Percentiles rank a stretch among this genome's conserved stretches.
phyloP scores from a whole-genome alignment of 257 asterid species.

The Solanum etuberosum region DNA sequence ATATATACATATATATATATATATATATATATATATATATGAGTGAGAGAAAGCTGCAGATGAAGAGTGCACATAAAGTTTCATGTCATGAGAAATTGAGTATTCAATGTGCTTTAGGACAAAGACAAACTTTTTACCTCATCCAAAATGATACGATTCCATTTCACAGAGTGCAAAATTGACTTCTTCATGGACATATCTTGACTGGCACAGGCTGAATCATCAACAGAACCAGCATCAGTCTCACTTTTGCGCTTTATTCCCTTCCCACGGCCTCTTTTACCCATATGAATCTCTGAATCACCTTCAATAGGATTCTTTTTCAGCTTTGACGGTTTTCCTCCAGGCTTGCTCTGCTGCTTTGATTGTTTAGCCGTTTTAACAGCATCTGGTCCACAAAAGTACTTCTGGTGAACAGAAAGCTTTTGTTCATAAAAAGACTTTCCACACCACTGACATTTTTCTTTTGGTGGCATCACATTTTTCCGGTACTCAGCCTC shows the following conservation, averaged over 20 bases:
- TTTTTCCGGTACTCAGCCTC: slow-evolving; percentile 76
- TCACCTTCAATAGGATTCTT: slow-evolving; percentile 12
- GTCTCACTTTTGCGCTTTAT: slow-evolving; percentile 5
- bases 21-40: background rate
- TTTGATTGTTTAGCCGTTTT: slow-evolving; percentile 74
- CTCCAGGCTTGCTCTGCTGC: slow-evolving; percentile 50
- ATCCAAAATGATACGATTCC: slow-evolving; percentile 86
- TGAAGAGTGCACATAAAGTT: background rate
- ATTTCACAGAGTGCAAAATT: slow-evolving; percentile 60
- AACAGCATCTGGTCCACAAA: slow-evolving; percentile 71
- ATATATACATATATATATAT: background rate
- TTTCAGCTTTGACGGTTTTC: slow-evolving; percentile 12
- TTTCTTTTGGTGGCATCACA: slow-evolving; percentile 77
- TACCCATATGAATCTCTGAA: slow-evolving; percentile 15
- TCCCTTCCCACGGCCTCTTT: slow-evolving; percentile 13
- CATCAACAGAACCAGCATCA: slow-evolving; percentile 16
- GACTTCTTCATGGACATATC: slow-evolving; percentile 32
- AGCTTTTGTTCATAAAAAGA: slow-evolving; percentile 35
- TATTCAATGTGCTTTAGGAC: background rate
- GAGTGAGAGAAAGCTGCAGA: background rate
- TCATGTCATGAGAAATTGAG: background rate
- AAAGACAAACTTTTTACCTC: slow-evolving; percentile 33
- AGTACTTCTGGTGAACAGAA: slow-evolving; percentile 55
- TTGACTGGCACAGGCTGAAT: slow-evolving; percentile 16
- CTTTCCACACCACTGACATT: slow-evolving; percentile 75